phyloP scores from a whole-genome alignment of 1,284 basidiomycete genomes.

The Irpex rosettiformis region DNA sequence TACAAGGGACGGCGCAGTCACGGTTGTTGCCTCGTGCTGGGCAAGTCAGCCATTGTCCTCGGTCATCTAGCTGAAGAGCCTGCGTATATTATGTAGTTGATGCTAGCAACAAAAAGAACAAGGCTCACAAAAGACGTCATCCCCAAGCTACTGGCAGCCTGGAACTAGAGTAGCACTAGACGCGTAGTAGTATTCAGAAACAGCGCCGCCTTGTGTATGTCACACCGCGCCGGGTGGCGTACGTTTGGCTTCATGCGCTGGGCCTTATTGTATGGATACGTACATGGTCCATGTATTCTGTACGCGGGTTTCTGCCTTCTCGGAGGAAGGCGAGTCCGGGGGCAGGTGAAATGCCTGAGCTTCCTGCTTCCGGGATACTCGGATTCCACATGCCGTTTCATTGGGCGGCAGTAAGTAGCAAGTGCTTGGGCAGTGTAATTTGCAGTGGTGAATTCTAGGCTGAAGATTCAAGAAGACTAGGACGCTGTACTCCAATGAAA shows the following conservation, averaged over 20 bases:
- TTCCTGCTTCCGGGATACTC: not conserved
- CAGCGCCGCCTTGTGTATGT: not conserved
- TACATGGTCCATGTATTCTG: not conserved
- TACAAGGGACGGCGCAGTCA: not conserved
- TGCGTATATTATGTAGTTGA: too few species aligned
- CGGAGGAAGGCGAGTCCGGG: not conserved
- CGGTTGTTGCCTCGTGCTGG: not conserved
- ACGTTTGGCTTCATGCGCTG: not conserved
- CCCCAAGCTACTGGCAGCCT: too few species aligned
- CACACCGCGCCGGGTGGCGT: not conserved
- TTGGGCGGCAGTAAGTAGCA: not conserved
- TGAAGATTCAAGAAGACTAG: not conserved
- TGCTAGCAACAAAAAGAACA: not conserved
- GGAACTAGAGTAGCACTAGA: too few species aligned
- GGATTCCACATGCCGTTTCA: conserved; percentile 1
- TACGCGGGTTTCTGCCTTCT: not conserved
- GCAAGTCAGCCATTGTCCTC: not conserved
- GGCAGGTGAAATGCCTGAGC: not conserved
- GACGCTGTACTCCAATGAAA: too few species aligned
- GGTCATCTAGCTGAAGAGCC: too few species aligned
- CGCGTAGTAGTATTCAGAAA: too few species aligned
- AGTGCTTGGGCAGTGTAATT: too few species aligned
- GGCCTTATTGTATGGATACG: not conserved
- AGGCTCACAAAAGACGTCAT: not conserved
- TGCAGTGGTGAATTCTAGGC: not conserved